Evolutionary conservation across 495 filamentous ascomycete genomes (phyloP), one percentile per base, ranked within the genome.

Genomic region (Immersiella caudata): DNA sequence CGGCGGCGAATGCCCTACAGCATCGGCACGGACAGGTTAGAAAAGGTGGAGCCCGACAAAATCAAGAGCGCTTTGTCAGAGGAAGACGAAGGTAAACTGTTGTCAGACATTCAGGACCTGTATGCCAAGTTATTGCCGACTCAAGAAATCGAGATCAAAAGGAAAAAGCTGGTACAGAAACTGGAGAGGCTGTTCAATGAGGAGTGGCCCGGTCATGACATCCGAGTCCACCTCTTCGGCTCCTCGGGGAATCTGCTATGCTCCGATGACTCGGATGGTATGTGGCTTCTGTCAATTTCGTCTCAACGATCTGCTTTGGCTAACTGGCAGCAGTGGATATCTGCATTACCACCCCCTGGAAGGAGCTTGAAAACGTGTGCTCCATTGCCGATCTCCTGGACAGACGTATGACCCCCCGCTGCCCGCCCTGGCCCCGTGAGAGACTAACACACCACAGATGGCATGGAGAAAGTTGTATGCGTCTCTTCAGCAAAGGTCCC

Each of bases 241-340:
- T 98, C 96, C 6, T 97, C 96, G 49, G 95, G 95, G 60, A 99
- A 99, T 75, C 83, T 96, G 72, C 84, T 98, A 46, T 97, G 93
- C 76, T 96, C 96, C 20, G 94, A 92, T 80, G 93, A 98, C 73
- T 98, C 96, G 62, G 95, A 99, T 81, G 93, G 94, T 97, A 80
- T 70, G 87, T 86, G 21, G 40, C 60, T 49, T 62, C 46, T 14
- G 14, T 18, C 9, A 61, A n/a, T n/a, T 35, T 59, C 6, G 27
- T 58, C 21, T 35, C 40, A 55, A n/a, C n/a, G 7, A 24, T 0
- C 1, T 14, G 20, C 0, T 14, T 20, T 26, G n/a, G 64, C 74
- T 72, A 64, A 82, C 78, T n/a, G 40, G 35, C 33, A 22, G 14
- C 52, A 97, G 94, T 98, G 75, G 95, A 99, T 77, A 94, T 99